phyloP scores from a whole-genome alignment of 208 protist species.

The Herpetomonas samuelpessoai region DNA sequence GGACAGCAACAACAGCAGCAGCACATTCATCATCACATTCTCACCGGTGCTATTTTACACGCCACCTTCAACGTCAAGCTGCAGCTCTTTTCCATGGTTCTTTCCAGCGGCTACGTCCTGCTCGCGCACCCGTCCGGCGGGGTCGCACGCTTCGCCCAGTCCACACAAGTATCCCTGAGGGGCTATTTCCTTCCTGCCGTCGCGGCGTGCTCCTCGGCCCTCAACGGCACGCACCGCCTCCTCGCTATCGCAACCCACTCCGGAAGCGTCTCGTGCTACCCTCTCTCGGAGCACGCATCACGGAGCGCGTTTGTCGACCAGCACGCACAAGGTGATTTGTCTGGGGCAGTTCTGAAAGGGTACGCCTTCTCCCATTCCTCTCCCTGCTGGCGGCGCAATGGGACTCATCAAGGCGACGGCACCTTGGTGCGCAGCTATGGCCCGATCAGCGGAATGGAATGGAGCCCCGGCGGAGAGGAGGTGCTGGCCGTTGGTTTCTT shows the following conservation, averaged over 20 bases:
- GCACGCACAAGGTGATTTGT: background rate
- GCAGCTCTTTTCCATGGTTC: constrained; percentile 43
- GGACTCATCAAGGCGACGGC: background rate
- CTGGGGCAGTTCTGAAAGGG: background rate
- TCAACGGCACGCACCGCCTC: constrained; percentile 57
- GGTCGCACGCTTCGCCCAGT: constrained; percentile 35
- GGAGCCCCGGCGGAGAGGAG: constrained; percentile 47
- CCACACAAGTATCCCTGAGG: constrained; percentile 36
- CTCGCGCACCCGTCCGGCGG: constrained; percentile 39
- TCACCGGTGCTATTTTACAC: constrained; percentile 45
- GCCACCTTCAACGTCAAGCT: constrained; percentile 26
- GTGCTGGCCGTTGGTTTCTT: constrained; percentile 64
- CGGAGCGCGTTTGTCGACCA: constrained; percentile 13
- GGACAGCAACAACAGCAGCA: constrained; percentile 3
- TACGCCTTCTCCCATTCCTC: background rate
- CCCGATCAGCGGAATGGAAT: constrained; percentile 47
- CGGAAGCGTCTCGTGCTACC: constrained; percentile 49
- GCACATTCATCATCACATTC: constrained; percentile 1
- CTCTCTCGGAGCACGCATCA: constrained; percentile 21
- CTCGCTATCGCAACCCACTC: constrained; percentile 52
- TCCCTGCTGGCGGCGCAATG: background rate
- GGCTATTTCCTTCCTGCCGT: constrained; percentile 28
- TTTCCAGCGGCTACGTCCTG: constrained; percentile 53
- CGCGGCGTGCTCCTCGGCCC: constrained; percentile 23
- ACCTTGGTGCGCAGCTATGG: constrained; percentile 12